Base-by-base conservation (phyloP, 352 stramenopile genomes). In the Thalassiosira hispida region DNA sequence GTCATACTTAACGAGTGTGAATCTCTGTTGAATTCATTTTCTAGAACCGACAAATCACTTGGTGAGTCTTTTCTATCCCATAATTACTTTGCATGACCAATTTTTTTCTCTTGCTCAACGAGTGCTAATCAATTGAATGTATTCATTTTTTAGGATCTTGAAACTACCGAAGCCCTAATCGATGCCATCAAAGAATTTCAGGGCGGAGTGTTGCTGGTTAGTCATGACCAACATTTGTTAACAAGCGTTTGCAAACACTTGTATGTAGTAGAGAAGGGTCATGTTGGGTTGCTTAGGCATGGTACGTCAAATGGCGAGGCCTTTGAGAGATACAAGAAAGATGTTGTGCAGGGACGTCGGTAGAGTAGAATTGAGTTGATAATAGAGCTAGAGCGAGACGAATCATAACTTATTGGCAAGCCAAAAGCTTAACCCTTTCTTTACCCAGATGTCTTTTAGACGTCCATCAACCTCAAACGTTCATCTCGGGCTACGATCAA, bases 151-250 rank as follows among this genome's bases (percentile, higher is more conserved):
- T 40, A 59, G 51, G 51, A 60, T 60, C 97, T 85, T 18, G 82
- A 91, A 75, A 92, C 89, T 20, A 91, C 91, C n/a, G 83, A 94
- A 49, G 81, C 94, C 40, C 88, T 98, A 51, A 97, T 97, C 53
- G 93, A 97, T 60, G 95, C 95, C 29, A 88, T 98, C 56, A 92
- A 91, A 29, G 84, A 93, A 38, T 98, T 96, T 89, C 95, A 97
- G 81, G 96, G 96, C 47, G 95, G 95, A 44, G 94, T 98, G 7
- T 90, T 98, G 59, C 88, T 98, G 38, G 95, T 98, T 6, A 97
- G 93, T 29, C 96, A 98, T 85, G 95, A 98, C 85, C 94, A 98
- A 89, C 95, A 98, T 85, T 95, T 98, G 49, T 91, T 98, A 52
- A 97, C 96, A 62, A 96, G 91, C 73, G 94, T 97, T 46, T 98